Conservation (phyloP, 1,139 yeast species). For the Saccharomycopsis hybrid region DNA sequence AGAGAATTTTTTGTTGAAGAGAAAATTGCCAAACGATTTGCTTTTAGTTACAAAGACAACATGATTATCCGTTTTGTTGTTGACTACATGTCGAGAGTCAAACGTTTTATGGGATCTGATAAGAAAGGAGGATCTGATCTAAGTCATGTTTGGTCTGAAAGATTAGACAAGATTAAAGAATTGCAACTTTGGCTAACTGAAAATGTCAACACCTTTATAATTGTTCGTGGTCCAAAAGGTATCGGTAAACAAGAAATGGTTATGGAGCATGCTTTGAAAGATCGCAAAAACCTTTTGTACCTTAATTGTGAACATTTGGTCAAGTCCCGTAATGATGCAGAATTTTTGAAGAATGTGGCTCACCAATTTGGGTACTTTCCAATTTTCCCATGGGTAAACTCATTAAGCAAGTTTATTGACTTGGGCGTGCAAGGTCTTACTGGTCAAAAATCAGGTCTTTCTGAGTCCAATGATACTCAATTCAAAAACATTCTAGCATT, state of each 20-base stretch:
- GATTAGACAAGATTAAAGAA: constrained; percentile 61
- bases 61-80: constrained; percentile 29
- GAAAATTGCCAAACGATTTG: constrained; percentile 54
- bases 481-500: constrained; percentile 74
- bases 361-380: constrained; percentile 85
- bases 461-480: constrained; percentile 81
- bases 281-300: constrained; percentile 52
- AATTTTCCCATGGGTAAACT: constrained; percentile 86
- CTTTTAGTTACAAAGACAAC: constrained; percentile 31
- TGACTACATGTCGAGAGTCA: constrained; percentile 19
- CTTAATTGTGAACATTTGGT: constrained; percentile 74
- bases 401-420: constrained; percentile 73
- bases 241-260: constrained; percentile 86
- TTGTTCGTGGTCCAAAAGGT: constrained; percentile 90
- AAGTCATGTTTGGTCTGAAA: constrained; percentile 56
- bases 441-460: constrained; percentile 89
- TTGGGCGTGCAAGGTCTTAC: constrained; percentile 84
- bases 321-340: constrained; percentile 68
- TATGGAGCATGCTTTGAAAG: constrained; percentile 56
- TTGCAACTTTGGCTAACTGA: constrained; percentile 82
- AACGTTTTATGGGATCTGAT: constrained; percentile 6
- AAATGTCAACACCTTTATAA: constrained; percentile 77
- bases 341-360: constrained; percentile 63
- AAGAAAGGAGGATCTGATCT: not conserved
- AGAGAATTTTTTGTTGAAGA: constrained; percentile 73